Evolutionary conservation across 495 filamentous ascomycete species (phyloP).

Genomic region (Penicillium ochrochloron): DNA sequence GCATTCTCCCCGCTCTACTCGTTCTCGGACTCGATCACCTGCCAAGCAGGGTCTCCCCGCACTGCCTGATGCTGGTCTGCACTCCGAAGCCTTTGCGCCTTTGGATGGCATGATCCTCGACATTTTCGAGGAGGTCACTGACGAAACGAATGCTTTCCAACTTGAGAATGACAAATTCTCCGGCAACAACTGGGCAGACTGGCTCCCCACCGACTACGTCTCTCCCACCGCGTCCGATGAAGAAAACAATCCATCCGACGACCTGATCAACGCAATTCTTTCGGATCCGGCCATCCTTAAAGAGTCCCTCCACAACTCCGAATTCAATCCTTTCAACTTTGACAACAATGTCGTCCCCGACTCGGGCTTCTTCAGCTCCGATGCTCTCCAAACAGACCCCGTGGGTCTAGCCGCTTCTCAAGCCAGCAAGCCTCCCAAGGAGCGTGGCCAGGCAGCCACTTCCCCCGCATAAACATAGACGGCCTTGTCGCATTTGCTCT

Average conservation of each 20-base stretch:
- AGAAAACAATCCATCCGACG: slow-evolving; percentile 32
- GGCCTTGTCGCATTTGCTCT: slow-evolving; percentile 14
- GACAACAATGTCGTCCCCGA: slow-evolving; percentile 36
- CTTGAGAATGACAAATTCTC: slow-evolving; percentile 31
- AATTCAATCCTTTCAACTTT: slow-evolving; percentile 42
- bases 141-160: slow-evolving; percentile 31
- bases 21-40: slow-evolving; percentile 33
- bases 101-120: slow-evolving; percentile 49
- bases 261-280: slow-evolving; percentile 47
- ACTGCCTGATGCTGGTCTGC: slow-evolving; percentile 29
- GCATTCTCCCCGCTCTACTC: slow-evolving; percentile 24
- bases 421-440: slow-evolving; percentile 29
- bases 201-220: slow-evolving; percentile 45
- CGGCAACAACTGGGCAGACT: slow-evolving; percentile 43
- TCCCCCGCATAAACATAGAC: slow-evolving; percentile 19
- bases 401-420: slow-evolving; percentile 19
- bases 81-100: slow-evolving; percentile 34
- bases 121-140: slow-evolving; percentile 42
- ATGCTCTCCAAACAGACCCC: slow-evolving; percentile 37
- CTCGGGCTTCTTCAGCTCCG: slow-evolving; percentile 50
- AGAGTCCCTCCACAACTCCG: slow-evolving; percentile 28
- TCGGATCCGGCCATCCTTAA: slow-evolving; percentile 44
- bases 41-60: slow-evolving; percentile 32
- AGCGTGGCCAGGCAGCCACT: slow-evolving; percentile 26
- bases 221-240: slow-evolving; percentile 39